Percentiles rank a stretch among this genome's conserved stretches.
Evolutionary conservation across 2,329 filamentous ascomycete genomes (phyloP).

Genomic region (Clarireedia hainanense): DNA sequence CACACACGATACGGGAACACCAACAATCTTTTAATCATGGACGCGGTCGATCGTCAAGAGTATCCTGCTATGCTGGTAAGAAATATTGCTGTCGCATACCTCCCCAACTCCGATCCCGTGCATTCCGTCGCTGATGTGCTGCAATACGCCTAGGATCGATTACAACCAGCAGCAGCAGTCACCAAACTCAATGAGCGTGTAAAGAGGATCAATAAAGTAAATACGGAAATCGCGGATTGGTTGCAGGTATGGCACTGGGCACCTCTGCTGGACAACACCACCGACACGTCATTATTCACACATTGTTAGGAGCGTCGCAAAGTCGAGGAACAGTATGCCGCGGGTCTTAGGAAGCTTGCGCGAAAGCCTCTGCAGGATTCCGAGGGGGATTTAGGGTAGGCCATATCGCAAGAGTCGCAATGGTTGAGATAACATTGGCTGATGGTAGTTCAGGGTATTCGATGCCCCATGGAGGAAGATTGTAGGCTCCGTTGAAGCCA

Average conservation of each 20-base stretch:
- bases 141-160: constrained; percentile 52
- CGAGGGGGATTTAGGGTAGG: constrained; percentile 79
- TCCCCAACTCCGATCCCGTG: constrained; percentile 17
- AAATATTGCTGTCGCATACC: constrained; percentile 21
- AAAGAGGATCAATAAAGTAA: constrained; percentile 77
- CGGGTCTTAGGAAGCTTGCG: constrained; percentile 72
- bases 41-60: constrained; percentile 74
- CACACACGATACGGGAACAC: constrained; percentile 2
- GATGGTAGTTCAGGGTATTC: constrained; percentile 61
- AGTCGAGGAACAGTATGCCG: constrained; percentile 84
- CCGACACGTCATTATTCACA: constrained; percentile 19
- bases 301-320: constrained; percentile 72
- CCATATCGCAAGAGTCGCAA: not conserved
- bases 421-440: not conserved
- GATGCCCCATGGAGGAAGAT: constrained; percentile 86
- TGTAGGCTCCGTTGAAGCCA: constrained; percentile 66
- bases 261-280: not conserved
- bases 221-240: constrained; percentile 92
- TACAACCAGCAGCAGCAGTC: constrained; percentile 77
- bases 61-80: constrained; percentile 93
- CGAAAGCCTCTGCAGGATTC: constrained; percentile 67
- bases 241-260: constrained; percentile 58
- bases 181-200: constrained; percentile 78
- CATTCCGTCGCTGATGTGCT: not conserved
- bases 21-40: constrained; percentile 42